phyloP scores from a whole-genome alignment of 2,329 filamentous ascomycete genomes.

The Colletotrichum sp. region DNA sequence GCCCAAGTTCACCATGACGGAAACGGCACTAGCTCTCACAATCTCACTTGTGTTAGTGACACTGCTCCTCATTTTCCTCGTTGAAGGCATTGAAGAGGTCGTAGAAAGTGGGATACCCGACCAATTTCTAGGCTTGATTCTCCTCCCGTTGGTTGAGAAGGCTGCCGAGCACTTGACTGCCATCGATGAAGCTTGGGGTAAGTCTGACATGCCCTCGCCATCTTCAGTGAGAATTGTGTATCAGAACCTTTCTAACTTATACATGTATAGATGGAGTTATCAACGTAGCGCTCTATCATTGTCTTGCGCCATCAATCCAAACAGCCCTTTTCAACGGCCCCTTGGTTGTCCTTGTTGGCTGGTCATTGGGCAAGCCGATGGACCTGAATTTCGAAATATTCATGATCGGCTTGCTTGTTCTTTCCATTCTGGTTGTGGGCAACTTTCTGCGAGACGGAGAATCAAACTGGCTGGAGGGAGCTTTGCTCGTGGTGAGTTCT shows the following conservation, averaged over 20 bases:
- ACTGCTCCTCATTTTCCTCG: slow-evolving; percentile 71
- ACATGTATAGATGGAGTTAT: slow-evolving; percentile 57
- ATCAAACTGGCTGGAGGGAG: slow-evolving; percentile 78
- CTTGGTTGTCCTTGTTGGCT: slow-evolving; percentile 73
- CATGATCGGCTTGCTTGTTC: slow-evolving; percentile 74
- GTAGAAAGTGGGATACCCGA: slow-evolving; percentile 35
- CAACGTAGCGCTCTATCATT: slow-evolving; percentile 74
- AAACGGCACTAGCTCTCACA: slow-evolving; percentile 64
- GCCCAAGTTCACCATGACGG: slow-evolving; percentile 69
- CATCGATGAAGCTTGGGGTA: slow-evolving; percentile 70
- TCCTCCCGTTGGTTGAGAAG: slow-evolving; percentile 73
- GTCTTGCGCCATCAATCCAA: slow-evolving; percentile 76
- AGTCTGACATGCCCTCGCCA: slow-evolving; percentile 3
- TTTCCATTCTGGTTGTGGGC: slow-evolving; percentile 76
- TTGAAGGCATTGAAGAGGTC: slow-evolving; percentile 65
- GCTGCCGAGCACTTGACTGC: slow-evolving; percentile 73
- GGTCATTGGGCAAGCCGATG: slow-evolving; percentile 69
- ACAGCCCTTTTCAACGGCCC: slow-evolving; percentile 79
- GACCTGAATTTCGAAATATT: slow-evolving; percentile 79
- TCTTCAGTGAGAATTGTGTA: background rate
- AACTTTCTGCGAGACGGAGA: slow-evolving; percentile 78
- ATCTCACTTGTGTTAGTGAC: slow-evolving; percentile 65
- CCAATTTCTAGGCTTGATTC: slow-evolving; percentile 57
- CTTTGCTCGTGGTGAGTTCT: slow-evolving; percentile 65
- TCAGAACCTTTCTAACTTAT: rapidly evolving